Evolutionary conservation across 176 grass and related monocot genomes (phyloP), one percentile per base, ranked within the genome.

Genomic region (Guadua angustifolia): DNA sequence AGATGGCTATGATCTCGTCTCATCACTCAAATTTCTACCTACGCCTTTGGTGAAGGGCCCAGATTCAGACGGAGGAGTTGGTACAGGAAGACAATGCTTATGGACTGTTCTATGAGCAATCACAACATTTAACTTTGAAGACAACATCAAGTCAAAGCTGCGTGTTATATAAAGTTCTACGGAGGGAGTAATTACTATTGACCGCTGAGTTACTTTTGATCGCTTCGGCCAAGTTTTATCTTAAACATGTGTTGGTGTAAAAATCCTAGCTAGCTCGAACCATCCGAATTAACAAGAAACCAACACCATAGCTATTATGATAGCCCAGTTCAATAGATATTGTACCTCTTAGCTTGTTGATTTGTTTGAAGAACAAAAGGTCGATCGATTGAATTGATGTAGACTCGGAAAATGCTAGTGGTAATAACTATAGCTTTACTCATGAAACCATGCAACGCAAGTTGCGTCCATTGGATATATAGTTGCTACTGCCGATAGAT

Each of bases 61-160:
- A 51, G 95, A 98, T 61, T 80, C 94, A 3, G 94, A 94, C 81
- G 96, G 96, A 83, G 93, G 96, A 75, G 96, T 95, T 2, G 96
- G 96, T 61, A 98, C 93, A 64, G 90, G 95, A 97, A 97, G 69
- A 97, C 92, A 15, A 93, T 97, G 95, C 92, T 97, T 74, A 97
- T 94, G 95, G 88, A 97, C 81, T 97, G 71, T 97, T 93, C 77
- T 97, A 91, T 46, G 90, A 94, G 44, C 88, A 93, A 79, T n/a
- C n/a, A n/a, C n/a, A n/a, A n/a, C n/a, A n/a, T n/a, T n/a, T n/a
- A n/a, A n/a, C n/a, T n/a, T n/a, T n/a, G n/a, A n/a, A n/a, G n/a
- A n/a, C n/a, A n/a, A n/a, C n/a, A n/a, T n/a, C n/a, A n/a, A n/a
- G n/a, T n/a, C n/a, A n/a, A n/a, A n/a, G n/a, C n/a, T n/a, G n/a